Evolutionary conservation across 768 basidiomycete genomes (phyloP), one percentile per base, ranked within the genome.

Genomic region (Tricholoma hemisulphureum): DNA sequence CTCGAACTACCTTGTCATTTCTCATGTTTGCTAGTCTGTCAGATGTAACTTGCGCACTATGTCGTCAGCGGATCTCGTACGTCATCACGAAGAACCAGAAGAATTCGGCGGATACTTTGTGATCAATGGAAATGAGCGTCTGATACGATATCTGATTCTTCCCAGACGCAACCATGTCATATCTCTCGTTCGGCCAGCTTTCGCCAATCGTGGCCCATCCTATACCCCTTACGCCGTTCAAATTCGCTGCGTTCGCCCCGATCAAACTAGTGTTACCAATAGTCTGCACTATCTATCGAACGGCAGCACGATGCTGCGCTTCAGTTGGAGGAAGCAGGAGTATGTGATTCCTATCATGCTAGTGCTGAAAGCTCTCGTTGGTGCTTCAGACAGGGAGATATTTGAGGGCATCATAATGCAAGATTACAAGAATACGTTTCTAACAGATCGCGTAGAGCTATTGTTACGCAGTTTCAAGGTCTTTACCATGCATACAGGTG

Each of bases 91-190:
- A 80, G 97, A 99, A 67, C 88, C 97, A 1, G 94, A 97, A 75
- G 97, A 98, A 72, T 98, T 98, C 67, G 97, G 97, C 53, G 97
- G 96, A 26, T 98, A 99, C 75, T 99, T 99, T 69, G 84, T 99
- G 69, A 87, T 99, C 73, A 99, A 99, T 71, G 97, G 97, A 60
- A 98, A 98, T 74, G 97, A 99, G 75, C 93, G 95, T 75, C 85
- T 99, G 61, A 95, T 99, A 64, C 93, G 97, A 61, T 98, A 95
- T 75, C 87, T 98, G 69, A 95, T 98, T 67, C 83, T 99, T 35
- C 96, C 95, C 11, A 89, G 97, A 24, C 84, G 97, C 53, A 94
- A 98, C 69, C 94, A 98, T 76, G 94, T 93, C 66, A 92, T 95
- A 62, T 88, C 95, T 50, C 86, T 99, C 65, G 78, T 90, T 64